Conservation (phyloP, 352 stramenopile genomes). For the Stramenopiles sp. region DNA sequence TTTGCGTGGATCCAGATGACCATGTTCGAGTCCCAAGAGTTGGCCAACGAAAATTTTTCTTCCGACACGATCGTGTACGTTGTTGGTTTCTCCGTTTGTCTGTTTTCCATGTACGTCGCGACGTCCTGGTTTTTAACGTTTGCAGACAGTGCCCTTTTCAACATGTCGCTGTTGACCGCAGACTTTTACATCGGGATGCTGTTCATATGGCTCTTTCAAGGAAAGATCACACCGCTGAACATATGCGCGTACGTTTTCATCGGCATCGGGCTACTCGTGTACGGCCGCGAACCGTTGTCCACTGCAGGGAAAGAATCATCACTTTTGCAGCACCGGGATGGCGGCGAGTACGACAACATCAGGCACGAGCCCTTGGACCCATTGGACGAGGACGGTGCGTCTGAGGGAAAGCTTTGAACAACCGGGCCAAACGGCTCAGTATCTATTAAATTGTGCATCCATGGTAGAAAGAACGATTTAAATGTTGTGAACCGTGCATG, state of each 20-base stretch:
- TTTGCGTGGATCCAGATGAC: slow-evolving; percentile 54
- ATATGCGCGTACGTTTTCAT: slow-evolving; percentile 60
- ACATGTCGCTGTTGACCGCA: slow-evolving; percentile 82
- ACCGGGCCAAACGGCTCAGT: too few relatives aligned
- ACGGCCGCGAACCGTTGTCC: slow-evolving; percentile 37
- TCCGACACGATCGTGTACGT: slow-evolving; percentile 36
- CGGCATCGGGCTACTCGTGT: slow-evolving; percentile 42
- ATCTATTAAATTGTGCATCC: too few relatives aligned
- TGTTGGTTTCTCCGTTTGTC: slow-evolving; percentile 44
- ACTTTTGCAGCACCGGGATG: too few relatives aligned
- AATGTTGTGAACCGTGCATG: slow-evolving; percentile 76
- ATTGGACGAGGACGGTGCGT: too few relatives aligned
- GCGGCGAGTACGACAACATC: too few relatives aligned
- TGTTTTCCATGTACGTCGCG: slow-evolving; percentile 70
- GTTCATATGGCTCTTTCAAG: slow-evolving; percentile 59
- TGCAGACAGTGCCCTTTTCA: slow-evolving; percentile 79
- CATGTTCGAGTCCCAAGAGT: slow-evolving; percentile 46
- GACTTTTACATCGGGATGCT: slow-evolving; percentile 79
- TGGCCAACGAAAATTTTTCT: slow-evolving; percentile 18
- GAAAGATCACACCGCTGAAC: slow-evolving; percentile 49
- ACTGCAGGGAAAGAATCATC: too few relatives aligned
- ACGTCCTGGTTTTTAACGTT: slow-evolving; percentile 49
- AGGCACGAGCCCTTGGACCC: too few relatives aligned
- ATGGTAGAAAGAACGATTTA: slow-evolving; percentile 69
- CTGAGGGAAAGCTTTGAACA: too few relatives aligned